phyloP scores from a whole-genome alignment of 306 rosid species.

The Rosa rugosa region DNA sequence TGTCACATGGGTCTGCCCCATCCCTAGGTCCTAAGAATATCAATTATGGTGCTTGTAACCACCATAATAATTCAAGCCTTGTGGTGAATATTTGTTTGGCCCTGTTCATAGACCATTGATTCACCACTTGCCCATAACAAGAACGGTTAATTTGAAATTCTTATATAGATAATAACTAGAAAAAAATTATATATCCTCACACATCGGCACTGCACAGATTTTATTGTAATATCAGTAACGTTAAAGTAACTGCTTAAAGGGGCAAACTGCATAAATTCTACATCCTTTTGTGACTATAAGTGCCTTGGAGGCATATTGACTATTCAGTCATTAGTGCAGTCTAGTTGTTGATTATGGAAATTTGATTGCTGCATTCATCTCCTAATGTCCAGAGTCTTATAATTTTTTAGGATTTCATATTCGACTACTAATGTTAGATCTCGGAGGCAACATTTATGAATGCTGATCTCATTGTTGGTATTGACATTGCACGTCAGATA shows the following conservation, averaged over 20 bases:
- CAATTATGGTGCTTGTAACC: not conserved
- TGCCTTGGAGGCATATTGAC: not conserved
- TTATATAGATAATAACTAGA: not conserved
- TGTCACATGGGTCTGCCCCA: not conserved
- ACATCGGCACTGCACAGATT: not conserved
- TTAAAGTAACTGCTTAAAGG: not conserved
- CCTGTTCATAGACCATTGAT: not conserved
- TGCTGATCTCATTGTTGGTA: constrained; percentile 23
- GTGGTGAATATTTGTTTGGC: not conserved
- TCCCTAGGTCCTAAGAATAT: not conserved
- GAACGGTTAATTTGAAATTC: not conserved
- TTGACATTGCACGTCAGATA: constrained; percentile 47
- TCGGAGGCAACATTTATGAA: constrained; percentile 1
- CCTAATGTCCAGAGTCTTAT: constrained; percentile 5
- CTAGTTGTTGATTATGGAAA: not conserved
- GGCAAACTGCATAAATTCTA: not conserved
- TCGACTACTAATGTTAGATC: not conserved
- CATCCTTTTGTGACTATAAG: not conserved
- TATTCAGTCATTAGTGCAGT: not conserved
- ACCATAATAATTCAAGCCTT: not conserved
- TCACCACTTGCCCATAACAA: not conserved
- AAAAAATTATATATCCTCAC: not conserved
- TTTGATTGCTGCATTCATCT: not conserved
- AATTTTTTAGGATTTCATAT: not conserved
- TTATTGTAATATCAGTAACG: not conserved